These are phyloP conservation scores for Rhododendron simsii DNA, from an alignment of 148 eudicot genomes.

Conservation along the genomic window DNA sequence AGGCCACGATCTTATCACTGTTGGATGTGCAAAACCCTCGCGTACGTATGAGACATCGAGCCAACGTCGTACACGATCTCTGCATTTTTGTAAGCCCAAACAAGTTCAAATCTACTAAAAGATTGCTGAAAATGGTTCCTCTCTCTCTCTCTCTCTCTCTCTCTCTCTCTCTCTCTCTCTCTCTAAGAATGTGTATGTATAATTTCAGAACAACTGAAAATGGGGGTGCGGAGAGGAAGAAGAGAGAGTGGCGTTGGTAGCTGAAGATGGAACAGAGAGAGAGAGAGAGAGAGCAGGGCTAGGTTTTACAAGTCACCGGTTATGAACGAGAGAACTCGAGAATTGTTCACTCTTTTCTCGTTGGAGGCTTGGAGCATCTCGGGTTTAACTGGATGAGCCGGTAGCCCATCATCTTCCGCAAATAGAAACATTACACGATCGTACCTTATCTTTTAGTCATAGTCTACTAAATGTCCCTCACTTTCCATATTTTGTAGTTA, in stretches of 20 bases:
- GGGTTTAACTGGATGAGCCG: neutral
- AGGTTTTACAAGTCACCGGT: slow-evolving; percentile 9
- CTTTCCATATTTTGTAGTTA: neutral
- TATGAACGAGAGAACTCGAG: neutral
- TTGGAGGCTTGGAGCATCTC: neutral
- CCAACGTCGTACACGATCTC: slow-evolving; percentile 19
- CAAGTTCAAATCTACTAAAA: neutral
- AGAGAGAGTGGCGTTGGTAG: neutral
- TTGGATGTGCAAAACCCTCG: slow-evolving; percentile 33
- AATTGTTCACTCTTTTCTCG: no score
- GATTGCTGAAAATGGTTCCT: neutral
- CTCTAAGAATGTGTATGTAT: neutral
- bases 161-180: neutral
- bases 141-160: neutral
- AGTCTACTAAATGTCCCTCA: neutral
- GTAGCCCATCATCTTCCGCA: neutral
- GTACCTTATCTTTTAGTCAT: neutral
- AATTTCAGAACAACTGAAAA: neutral
- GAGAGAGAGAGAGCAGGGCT: neutral
- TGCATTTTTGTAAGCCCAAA: slow-evolving; percentile 25
- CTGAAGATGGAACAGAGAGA: no score
- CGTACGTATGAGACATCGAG: slow-evolving; percentile 14
- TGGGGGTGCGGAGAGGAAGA: neutral
- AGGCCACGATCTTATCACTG: slow-evolving; percentile 63
- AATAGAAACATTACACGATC: neutral